Percentiles rank a stretch among this genome's conserved stretches.
Conservation (phyloP, 805 yeast species). For the Blastobotrys muscicola region DNA sequence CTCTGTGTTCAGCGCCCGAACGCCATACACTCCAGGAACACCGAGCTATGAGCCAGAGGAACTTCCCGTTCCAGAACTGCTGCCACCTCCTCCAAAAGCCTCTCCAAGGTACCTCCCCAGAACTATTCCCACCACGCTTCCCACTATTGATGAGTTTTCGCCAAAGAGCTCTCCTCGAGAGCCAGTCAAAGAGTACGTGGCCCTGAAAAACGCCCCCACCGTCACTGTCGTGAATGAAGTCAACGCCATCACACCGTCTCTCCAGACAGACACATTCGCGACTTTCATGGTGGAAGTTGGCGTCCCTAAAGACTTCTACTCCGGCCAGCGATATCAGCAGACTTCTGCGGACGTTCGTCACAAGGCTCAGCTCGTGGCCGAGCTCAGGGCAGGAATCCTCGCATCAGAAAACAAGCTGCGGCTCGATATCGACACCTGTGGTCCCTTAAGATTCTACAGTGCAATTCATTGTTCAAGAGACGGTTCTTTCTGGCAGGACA, state of each 20-base stretch:
- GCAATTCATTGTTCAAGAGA: constrained; percentile 10
- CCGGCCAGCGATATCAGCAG: background rate
- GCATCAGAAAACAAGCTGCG: constrained; percentile 1
- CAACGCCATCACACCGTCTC: background rate
- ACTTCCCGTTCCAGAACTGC: too few species aligned
- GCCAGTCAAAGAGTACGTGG: too few species aligned
- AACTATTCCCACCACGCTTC: too few species aligned
- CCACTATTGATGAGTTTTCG: too few species aligned
- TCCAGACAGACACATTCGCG: background rate
- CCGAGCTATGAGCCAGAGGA: too few species aligned
- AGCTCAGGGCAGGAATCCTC: constrained; percentile 1
- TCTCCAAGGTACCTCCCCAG: too few species aligned
- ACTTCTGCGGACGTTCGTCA: background rate
- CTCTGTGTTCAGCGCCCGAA: too few species aligned
- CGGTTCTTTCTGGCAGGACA: constrained; percentile 10
- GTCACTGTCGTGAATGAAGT: background rate
- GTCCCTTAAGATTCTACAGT: constrained; percentile 9
- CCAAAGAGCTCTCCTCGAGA: too few species aligned
- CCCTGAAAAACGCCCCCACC: background rate
- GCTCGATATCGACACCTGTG: constrained; percentile 8
- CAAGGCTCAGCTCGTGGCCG: background rate
- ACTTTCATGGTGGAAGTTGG: background rate
- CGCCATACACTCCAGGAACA: too few species aligned
- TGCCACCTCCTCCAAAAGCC: too few species aligned
- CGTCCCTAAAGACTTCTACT: background rate